Evolutionary conservation across 805 yeast species (phyloP).

Genomic region (Crinitomyces ghanaensis): DNA sequence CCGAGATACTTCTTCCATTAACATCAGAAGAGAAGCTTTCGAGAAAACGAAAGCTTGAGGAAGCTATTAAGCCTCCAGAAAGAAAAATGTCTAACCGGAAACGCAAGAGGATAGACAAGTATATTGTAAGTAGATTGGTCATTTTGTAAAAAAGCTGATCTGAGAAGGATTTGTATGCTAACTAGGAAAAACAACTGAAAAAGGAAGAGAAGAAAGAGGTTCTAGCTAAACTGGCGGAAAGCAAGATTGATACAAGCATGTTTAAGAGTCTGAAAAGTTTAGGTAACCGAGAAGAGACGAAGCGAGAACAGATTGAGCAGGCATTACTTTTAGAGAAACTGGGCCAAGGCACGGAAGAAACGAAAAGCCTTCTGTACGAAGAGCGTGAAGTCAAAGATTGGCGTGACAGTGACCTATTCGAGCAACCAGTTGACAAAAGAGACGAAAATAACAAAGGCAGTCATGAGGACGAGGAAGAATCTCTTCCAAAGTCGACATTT

Average conservation of each 20-base stretch:
- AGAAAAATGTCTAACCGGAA: slow-evolving; percentile 57
- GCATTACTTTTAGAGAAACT: slow-evolving; percentile 62
- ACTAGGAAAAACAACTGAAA: slow-evolving; percentile 57
- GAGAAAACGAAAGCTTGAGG: slow-evolving; percentile 54
- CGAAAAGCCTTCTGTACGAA: slow-evolving; percentile 56
- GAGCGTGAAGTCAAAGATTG: slow-evolving; percentile 53
- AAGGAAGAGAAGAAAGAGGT: slow-evolving; percentile 77
- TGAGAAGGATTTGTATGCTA: too few relatives aligned
- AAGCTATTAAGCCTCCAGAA: slow-evolving; percentile 50
- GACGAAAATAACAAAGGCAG: slow-evolving; percentile 19
- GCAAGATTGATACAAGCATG: slow-evolving; percentile 57
- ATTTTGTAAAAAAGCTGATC: not conserved
- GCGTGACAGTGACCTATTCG: slow-evolving; percentile 29
- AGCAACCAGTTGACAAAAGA: slow-evolving; percentile 4
- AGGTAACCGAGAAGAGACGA: slow-evolving; percentile 62
- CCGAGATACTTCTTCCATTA: slow-evolving; percentile 51
- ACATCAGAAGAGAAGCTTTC: slow-evolving; percentile 50
- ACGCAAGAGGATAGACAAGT: slow-evolving; percentile 76
- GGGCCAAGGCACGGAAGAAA: slow-evolving; percentile 56
- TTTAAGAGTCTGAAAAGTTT: slow-evolving; percentile 64
- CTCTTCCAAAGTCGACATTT: slow-evolving; percentile 33
- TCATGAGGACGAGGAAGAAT: slow-evolving; percentile 19
- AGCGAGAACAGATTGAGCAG: slow-evolving; percentile 57
- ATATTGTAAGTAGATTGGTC: slow-evolving; percentile 35
- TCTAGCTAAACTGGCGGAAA: slow-evolving; percentile 53